phyloP scores from a whole-genome alignment of 257 asterid species.

The Mitragyna speciosa region DNA sequence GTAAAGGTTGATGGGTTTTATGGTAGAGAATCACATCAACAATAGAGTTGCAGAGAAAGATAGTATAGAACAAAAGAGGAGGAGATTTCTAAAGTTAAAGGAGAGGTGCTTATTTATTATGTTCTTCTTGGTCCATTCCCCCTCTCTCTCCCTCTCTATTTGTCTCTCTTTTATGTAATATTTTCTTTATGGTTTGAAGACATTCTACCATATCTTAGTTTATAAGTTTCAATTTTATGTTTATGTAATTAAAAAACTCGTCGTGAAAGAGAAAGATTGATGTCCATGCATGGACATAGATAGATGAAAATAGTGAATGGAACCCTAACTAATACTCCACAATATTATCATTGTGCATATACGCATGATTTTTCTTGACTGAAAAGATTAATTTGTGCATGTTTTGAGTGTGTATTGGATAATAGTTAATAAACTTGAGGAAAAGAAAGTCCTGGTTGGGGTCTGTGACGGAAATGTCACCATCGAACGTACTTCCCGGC shows the following conservation, averaged over 20 bases:
- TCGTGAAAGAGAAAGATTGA: background rate
- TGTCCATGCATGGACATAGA: background rate
- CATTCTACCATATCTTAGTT: constrained; percentile 10
- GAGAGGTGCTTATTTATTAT: constrained; percentile 22
- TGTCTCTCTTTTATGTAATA: constrained; percentile 12
- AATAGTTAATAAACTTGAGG: background rate
- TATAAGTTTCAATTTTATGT: constrained; percentile 2
- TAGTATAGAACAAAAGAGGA: constrained; percentile 9
- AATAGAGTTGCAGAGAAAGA: constrained; percentile 20
- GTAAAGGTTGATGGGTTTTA: constrained; percentile 30
- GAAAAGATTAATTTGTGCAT: background rate
- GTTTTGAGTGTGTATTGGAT: background rate
- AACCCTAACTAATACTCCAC: constrained; percentile 6
- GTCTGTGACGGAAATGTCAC: constrained; percentile 19
- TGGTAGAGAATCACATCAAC: constrained; percentile 34
- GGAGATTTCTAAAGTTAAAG: constrained; percentile 28
- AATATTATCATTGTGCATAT: background rate
- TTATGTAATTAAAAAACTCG: background rate
- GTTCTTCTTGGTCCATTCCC: too few species aligned
- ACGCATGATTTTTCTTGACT: background rate
- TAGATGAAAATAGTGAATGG: background rate
- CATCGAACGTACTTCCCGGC: constrained; percentile 16
- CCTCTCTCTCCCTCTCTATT: constrained; percentile 6
- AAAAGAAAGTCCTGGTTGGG: background rate
- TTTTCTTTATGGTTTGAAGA: constrained; percentile 15